A percentile compares a stretch with the other conserved stretches of the same genome.
These are phyloP conservation scores for Fusarium palustre DNA, from an alignment of 2,329 filamentous ascomycete genomes.

Conservation along the genomic window DNA sequence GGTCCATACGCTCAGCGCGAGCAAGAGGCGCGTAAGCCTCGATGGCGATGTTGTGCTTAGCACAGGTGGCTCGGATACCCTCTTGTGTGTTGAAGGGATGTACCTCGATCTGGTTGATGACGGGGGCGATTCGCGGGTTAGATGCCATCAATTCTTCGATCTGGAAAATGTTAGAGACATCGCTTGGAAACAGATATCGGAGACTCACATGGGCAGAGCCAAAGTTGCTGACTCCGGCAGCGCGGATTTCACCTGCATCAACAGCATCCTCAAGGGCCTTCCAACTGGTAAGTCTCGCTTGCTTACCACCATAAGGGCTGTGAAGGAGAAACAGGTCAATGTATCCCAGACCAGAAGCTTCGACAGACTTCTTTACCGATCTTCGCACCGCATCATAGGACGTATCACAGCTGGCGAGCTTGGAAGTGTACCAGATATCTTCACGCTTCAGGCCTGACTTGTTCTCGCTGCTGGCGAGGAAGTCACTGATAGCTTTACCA, in stretches of 20 bases:
- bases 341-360: slow-evolving; percentile 75
- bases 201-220: slow-evolving; percentile 75
- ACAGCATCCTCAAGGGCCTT: slow-evolving; percentile 81
- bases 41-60: slow-evolving; percentile 74
- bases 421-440: slow-evolving; percentile 84
- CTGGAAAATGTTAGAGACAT: slow-evolving; percentile 49
- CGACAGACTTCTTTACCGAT: slow-evolving; percentile 74
- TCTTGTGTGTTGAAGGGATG: slow-evolving; percentile 84
- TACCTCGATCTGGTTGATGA: slow-evolving; percentile 84
- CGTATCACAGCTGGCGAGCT: slow-evolving; percentile 73
- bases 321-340: slow-evolving; percentile 85
- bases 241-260: slow-evolving; percentile 74
- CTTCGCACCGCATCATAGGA: slow-evolving; percentile 75
- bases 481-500: slow-evolving; percentile 72
- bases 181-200: fast-evolving
- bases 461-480: slow-evolving; percentile 63
- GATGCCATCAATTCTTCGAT: slow-evolving; percentile 76
- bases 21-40: slow-evolving; percentile 86
- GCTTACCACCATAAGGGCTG: slow-evolving; percentile 79
- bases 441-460: slow-evolving; percentile 67
- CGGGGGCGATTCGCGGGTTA: slow-evolving; percentile 71
- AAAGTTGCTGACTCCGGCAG: slow-evolving; percentile 82
- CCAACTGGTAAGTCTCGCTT: slow-evolving; percentile 78
- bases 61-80: slow-evolving; percentile 74
- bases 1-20: slow-evolving; percentile 75